phyloP scores from a whole-genome alignment of 805 yeast species.

The Sugiyamaella qingdaonensis region DNA sequence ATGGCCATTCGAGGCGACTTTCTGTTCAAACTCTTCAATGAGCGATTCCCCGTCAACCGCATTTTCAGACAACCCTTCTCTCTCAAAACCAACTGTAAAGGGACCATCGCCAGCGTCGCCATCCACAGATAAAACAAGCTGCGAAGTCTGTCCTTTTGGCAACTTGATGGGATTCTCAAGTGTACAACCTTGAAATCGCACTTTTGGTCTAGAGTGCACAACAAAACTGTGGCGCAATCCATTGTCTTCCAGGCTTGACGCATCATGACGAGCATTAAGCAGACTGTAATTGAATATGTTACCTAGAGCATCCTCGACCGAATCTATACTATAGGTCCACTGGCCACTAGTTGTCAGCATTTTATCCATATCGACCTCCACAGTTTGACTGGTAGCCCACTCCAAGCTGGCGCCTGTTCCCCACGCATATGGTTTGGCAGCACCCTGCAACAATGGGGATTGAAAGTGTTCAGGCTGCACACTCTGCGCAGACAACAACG shows the following conservation, averaged over 20 bases:
- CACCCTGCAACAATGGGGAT: slow-evolving; percentile 27
- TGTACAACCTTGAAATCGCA: slow-evolving; percentile 38
- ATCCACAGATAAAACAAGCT: slow-evolving; percentile 20
- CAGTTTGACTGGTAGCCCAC: slow-evolving; percentile 37
- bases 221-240: slow-evolving; percentile 43
- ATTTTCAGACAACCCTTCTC: slow-evolving; percentile 29
- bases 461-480: slow-evolving; percentile 47
- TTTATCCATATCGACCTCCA: slow-evolving; percentile 43
- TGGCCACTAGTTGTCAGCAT: slow-evolving; percentile 45
- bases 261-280: slow-evolving; percentile 20
- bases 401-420: slow-evolving; percentile 20
- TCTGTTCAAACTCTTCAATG: slow-evolving; percentile 5
- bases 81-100: slow-evolving; percentile 37
- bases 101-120: slow-evolving; percentile 43
- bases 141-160: slow-evolving; percentile 25
- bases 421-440: slow-evolving; percentile 14
- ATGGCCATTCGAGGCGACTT: slow-evolving; percentile 1
- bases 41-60: slow-evolving; percentile 7
- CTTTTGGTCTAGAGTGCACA: slow-evolving; percentile 54
- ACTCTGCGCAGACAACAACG: slow-evolving; percentile 39
- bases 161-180: slow-evolving; percentile 30
- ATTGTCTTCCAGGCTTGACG: slow-evolving; percentile 30
- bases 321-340: slow-evolving; percentile 53
- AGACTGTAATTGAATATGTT: slow-evolving; percentile 40
- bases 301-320: slow-evolving; percentile 64